Percentiles rank a stretch among this genome's conserved stretches.
Evolutionary conservation across 2,329 filamentous ascomycete genomes (phyloP).

Genomic region (Ascochyta rabiei): DNA sequence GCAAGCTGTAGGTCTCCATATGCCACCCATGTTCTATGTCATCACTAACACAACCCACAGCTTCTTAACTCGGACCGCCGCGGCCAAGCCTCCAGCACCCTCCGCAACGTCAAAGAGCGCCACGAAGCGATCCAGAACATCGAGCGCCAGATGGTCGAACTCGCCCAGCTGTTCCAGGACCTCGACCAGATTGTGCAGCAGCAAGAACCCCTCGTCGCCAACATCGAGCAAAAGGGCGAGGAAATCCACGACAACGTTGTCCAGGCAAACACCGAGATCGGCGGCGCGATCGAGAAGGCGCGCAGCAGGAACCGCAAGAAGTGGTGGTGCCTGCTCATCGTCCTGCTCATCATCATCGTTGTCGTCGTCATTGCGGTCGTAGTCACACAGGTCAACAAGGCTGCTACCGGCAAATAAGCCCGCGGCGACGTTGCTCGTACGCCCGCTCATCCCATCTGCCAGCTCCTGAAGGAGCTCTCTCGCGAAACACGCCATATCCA

Average conservation of each 20-base stretch:
- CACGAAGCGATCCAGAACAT: slow-evolving; percentile 91
- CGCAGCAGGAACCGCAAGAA: slow-evolving; percentile 78
- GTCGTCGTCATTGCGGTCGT: slow-evolving; percentile 50
- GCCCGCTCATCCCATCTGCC: neutral
- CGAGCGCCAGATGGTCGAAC: slow-evolving; percentile 84
- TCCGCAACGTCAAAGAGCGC: slow-evolving; percentile 80
- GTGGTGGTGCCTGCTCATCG: slow-evolving; percentile 90
- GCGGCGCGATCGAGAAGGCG: slow-evolving; percentile 80
- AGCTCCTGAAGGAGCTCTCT: neutral
- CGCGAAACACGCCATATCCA: slow-evolving; percentile 3
- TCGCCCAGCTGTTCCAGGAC: slow-evolving; percentile 87
- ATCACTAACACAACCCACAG: slow-evolving; percentile 41
- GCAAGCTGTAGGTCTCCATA: slow-evolving; percentile 64
- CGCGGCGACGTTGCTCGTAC: neutral
- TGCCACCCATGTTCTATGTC: neutral
- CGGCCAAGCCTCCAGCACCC: slow-evolving; percentile 79
- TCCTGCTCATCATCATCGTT: slow-evolving; percentile 48
- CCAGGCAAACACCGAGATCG: slow-evolving; percentile 84
- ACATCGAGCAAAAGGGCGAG: slow-evolving; percentile 86
- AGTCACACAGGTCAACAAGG: slow-evolving; percentile 38
- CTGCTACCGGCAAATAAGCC: slow-evolving; percentile 18
- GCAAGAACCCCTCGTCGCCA: slow-evolving; percentile 78
- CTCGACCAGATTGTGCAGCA: slow-evolving; percentile 85
- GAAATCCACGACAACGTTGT: slow-evolving; percentile 83
- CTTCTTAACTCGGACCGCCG: slow-evolving; percentile 80